Percentiles rank a stretch among this genome's conserved stretches.
Evolutionary conservation across 768 basidiomycete species (phyloP).

Genomic region (Termitomyces sp.): DNA sequence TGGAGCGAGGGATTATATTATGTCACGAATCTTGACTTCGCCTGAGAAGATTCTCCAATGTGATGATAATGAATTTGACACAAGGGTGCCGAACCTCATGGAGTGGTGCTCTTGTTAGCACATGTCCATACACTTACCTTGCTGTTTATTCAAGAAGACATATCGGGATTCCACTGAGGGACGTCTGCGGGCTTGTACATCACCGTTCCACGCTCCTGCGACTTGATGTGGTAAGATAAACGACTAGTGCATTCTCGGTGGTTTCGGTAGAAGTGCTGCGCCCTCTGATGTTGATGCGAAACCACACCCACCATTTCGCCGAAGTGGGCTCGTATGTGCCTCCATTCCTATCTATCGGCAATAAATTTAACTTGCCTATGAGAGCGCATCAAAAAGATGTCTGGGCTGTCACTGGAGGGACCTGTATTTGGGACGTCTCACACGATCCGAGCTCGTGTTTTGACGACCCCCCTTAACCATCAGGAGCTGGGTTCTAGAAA

Average conservation of each 20-base stretch:
- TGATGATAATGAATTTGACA: neutral
- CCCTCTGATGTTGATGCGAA: neutral
- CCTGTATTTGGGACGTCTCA: slow-evolving; percentile 10
- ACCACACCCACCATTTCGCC: slow-evolving; percentile 2
- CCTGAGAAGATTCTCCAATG: neutral
- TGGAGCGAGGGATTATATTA: neutral
- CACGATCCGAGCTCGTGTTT: slow-evolving; percentile 21
- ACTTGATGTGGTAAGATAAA: neutral
- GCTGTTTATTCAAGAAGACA: neutral
- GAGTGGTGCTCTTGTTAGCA: neutral
- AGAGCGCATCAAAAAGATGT: slow-evolving; percentile 17
- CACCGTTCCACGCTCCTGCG: neutral
- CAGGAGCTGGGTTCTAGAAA: slow-evolving; percentile 7
- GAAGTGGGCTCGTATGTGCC: neutral
- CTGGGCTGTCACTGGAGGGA: neutral
- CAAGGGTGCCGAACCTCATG: neutral
- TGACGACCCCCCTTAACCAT: slow-evolving; percentile 24
- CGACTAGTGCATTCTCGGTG: neutral
- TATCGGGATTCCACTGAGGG: slow-evolving; percentile 5
- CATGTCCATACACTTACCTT: neutral
- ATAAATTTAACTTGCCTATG: slow-evolving; percentile 7
- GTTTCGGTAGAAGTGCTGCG: neutral
- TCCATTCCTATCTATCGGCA: neutral
- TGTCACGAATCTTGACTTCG: neutral
- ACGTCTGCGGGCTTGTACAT: neutral